Percentiles rank a stretch among this genome's conserved stretches.
Conservation (phyloP, 2,329 filamentous ascomycete genomes). For the Ilyonectria robusta region DNA sequence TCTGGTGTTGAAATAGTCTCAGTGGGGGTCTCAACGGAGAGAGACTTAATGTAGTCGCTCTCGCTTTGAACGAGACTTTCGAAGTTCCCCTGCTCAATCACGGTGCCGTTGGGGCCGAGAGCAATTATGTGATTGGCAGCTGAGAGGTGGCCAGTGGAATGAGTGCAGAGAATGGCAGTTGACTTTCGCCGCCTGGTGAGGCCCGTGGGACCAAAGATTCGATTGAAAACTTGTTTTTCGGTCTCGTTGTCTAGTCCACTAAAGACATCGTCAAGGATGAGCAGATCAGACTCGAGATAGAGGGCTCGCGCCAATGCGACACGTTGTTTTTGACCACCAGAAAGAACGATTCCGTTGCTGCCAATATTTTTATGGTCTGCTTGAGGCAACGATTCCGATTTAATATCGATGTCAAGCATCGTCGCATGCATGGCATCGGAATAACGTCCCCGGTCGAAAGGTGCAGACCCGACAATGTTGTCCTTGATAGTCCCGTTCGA, state of each 20-base stretch:
- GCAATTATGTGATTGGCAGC: conserved; percentile 26
- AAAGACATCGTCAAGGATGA: conserved; percentile 46
- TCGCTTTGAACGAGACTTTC: conserved; percentile 18
- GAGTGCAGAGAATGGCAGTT: conserved; percentile 10
- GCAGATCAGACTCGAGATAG: conserved; percentile 42
- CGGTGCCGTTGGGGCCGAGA: background rate
- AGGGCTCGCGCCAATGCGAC: conserved; percentile 47
- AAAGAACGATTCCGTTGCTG: background rate
- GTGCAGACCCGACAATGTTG: conserved; percentile 42
- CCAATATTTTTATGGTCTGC: background rate
- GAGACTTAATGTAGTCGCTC: too few species aligned
- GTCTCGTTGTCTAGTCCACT: conserved; percentile 47
- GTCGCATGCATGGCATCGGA: background rate
- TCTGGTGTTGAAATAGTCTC: too few species aligned
- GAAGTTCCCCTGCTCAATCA: background rate
- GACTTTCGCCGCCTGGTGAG: conserved; percentile 5
- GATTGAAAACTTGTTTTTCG: conserved; percentile 36
- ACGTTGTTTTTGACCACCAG: background rate
- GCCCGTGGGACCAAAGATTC: conserved; percentile 33
- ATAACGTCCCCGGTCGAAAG: conserved; percentile 27
- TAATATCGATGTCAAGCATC: background rate
- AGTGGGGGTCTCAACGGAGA: too few species aligned
- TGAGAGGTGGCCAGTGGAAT: conserved; percentile 28
- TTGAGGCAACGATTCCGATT: background rate
- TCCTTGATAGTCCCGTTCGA: conserved; percentile 42